phyloP scores from a whole-genome alignment of 805 yeast genomes.

The Wickerhamiella allomyrinae region DNA sequence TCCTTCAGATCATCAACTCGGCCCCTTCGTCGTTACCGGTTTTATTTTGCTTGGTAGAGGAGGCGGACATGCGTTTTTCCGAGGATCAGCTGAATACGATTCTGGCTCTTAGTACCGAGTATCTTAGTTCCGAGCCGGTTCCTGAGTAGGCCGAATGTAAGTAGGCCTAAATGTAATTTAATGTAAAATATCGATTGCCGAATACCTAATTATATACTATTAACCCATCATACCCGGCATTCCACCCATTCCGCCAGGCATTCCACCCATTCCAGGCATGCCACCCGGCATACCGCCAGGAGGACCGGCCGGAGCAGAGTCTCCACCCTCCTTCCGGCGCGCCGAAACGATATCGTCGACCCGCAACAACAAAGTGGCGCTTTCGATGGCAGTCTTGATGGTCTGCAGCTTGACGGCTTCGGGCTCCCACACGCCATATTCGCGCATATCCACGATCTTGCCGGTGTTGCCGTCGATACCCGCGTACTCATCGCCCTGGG shows the following conservation, averaged over 20 bases:
- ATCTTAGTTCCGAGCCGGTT: slow-evolving; percentile 22
- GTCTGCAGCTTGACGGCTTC: slow-evolving; percentile 95
- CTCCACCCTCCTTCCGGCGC: slow-evolving; percentile 40
- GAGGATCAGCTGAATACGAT: slow-evolving; percentile 51
- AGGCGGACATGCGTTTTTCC: slow-evolving; percentile 75
- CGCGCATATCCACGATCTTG: slow-evolving; percentile 87
- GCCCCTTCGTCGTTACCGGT: slow-evolving; percentile 71
- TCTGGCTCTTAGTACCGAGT: slow-evolving; percentile 38
- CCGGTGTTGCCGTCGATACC: slow-evolving; percentile 96
- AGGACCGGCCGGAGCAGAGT: slow-evolving; percentile 4
- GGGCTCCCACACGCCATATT: slow-evolving; percentile 98
- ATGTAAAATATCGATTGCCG: not conserved
- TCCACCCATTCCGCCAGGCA: slow-evolving; percentile 14
- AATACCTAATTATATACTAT: not conserved
- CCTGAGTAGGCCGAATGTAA: slow-evolving; percentile 11
- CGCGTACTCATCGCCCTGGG: slow-evolving; percentile 43
- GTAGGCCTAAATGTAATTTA: not conserved
- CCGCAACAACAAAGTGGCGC: slow-evolving; percentile 85
- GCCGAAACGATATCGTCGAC: slow-evolving; percentile 98
- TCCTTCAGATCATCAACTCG: slow-evolving; percentile 66
- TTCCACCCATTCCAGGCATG: slow-evolving; percentile 15
- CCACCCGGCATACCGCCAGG: slow-evolving; percentile 17
- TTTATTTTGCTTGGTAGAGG: slow-evolving; percentile 71
- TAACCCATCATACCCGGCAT: slow-evolving; percentile 10
- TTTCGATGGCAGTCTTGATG: slow-evolving; percentile 93